A percentile compares a stretch with the other conserved stretches of the same genome.
phyloP scores from a whole-genome alignment of 768 basidiomycete genomes.

The Cystobasidium onofrii region DNA sequence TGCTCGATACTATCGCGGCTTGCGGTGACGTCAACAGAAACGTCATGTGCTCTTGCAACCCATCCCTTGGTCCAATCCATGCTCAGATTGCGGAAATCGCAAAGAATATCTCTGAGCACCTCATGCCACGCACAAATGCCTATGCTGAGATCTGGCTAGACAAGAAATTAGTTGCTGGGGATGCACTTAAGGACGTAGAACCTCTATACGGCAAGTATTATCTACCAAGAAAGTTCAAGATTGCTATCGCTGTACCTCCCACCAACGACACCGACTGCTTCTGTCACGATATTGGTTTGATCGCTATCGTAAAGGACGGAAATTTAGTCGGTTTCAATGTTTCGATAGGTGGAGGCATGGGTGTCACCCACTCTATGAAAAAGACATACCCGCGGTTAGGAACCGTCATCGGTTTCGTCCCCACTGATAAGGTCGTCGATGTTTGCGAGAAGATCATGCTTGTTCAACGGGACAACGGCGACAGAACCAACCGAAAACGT shows the following conservation, averaged over 20 bases:
- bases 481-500: conserved; percentile 69
- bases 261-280: conserved; percentile 94
- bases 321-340: conserved; percentile 89
- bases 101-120: conserved; percentile 69
- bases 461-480: conserved; percentile 89
- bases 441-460: conserved; percentile 91
- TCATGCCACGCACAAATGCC: conserved; percentile 81
- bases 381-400: conserved; percentile 92
- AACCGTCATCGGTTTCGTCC: conserved; percentile 85
- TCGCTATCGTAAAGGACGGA: conserved; percentile 75
- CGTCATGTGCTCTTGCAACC: conserved; percentile 71
- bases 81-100: conserved; percentile 72
- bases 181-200: conserved; percentile 79
- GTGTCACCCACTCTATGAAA: conserved; percentile 97
- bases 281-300: conserved; percentile 84
- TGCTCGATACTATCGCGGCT: conserved; percentile 92
- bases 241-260: conserved; percentile 91
- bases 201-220: conserved; percentile 98
- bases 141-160: conserved; percentile 99
- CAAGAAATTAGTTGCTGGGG: conserved; percentile 90
- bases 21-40: conserved; percentile 91
- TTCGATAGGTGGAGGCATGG: conserved; percentile 91
- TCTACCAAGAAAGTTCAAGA: conserved; percentile 93
- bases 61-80: conserved; percentile 79
- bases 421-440: conserved; percentile 68